These are phyloP conservation scores for Scheffersomyces spartinae DNA, from an alignment of 805 yeast genomes.

Conservation along the genomic window DNA sequence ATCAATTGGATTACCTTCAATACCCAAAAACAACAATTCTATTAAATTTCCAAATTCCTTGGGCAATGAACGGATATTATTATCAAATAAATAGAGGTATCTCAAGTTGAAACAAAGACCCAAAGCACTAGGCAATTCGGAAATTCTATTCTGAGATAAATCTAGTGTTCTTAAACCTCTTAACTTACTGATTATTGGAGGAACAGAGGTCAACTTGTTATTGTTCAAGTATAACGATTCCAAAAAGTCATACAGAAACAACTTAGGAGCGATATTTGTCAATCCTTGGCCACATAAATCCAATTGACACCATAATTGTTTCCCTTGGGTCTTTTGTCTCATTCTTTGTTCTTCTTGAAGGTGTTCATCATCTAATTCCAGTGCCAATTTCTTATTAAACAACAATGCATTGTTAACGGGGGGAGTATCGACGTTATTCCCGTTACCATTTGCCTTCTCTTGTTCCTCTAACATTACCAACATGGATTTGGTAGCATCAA, in stretches of 20 bases:
- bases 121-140: conserved; percentile 68
- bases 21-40: conserved; percentile 77
- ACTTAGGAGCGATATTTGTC: conserved; percentile 51
- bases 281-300: conserved; percentile 89
- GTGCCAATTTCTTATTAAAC: conserved; percentile 29
- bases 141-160: conserved; percentile 64
- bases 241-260: conserved; percentile 74
- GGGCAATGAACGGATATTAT: conserved; percentile 66
- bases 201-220: conserved; percentile 61
- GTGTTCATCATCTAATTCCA: conserved; percentile 41
- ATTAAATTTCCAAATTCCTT: conserved; percentile 75
- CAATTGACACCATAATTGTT: conserved; percentile 88
- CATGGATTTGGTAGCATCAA: conserved; percentile 30
- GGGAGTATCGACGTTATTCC: conserved; percentile 6
- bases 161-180: conserved; percentile 73
- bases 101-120: conserved; percentile 75
- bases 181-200: conserved; percentile 56
- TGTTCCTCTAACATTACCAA: conserved; percentile 29
- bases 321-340: conserved; percentile 46
- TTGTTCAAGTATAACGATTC: conserved; percentile 83
- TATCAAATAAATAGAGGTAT: conserved; percentile 81
- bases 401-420: conserved; percentile 19
- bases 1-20: conserved; percentile 87
- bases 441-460: conserved; percentile 20
- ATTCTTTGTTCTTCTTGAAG: conserved; percentile 47